These are phyloP conservation scores for Brassica juncea DNA, from an alignment of 345 rosid genomes.

Conservation along the genomic window DNA sequence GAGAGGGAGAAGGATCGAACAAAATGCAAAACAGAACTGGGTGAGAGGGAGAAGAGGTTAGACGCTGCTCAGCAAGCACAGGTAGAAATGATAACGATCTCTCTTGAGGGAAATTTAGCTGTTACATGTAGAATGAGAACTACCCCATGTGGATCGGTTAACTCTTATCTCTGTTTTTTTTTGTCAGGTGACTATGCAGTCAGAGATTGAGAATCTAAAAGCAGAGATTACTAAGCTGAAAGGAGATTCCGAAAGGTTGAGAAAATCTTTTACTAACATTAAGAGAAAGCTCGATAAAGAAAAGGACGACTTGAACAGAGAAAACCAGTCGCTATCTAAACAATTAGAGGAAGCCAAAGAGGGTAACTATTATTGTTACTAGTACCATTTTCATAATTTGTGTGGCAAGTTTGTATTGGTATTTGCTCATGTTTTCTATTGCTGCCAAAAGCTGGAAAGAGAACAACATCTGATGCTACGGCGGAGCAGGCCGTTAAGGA, in stretches of 20 bases:
- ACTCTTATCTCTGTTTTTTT: constrained; percentile 19
- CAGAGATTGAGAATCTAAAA: constrained; percentile 64
- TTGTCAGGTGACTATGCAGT: constrained; percentile 49
- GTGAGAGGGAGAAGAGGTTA: constrained; percentile 63
- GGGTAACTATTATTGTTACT: constrained; percentile 45
- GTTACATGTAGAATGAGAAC: constrained; percentile 4
- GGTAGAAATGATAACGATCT: constrained; percentile 46
- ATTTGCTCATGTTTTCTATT: constrained; percentile 31
- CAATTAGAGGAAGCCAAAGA: constrained; percentile 88
- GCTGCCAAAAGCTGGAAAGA: constrained; percentile 51
- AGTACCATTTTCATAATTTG: constrained; percentile 8
- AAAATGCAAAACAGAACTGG: constrained; percentile 58
- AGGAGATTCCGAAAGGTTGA: constrained; percentile 13
- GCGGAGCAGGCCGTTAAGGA: constrained; percentile 83
- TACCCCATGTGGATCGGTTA: constrained; percentile 16
- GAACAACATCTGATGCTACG: constrained; percentile 46
- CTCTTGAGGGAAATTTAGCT: neutral
- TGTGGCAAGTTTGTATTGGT: constrained; percentile 11
- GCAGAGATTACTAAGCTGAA: constrained; percentile 34
- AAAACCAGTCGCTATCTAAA: constrained; percentile 68
- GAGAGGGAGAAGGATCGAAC: constrained; percentile 72
- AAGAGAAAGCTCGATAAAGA: constrained; percentile 50
- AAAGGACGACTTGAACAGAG: constrained; percentile 70
- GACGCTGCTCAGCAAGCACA: constrained; percentile 62
- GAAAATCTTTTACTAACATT: constrained; percentile 16